Evolutionary conservation across 1,139 yeast species (phyloP), one percentile per base, ranked within the genome.

Genomic region (Magnusiomyces clavatus): DNA sequence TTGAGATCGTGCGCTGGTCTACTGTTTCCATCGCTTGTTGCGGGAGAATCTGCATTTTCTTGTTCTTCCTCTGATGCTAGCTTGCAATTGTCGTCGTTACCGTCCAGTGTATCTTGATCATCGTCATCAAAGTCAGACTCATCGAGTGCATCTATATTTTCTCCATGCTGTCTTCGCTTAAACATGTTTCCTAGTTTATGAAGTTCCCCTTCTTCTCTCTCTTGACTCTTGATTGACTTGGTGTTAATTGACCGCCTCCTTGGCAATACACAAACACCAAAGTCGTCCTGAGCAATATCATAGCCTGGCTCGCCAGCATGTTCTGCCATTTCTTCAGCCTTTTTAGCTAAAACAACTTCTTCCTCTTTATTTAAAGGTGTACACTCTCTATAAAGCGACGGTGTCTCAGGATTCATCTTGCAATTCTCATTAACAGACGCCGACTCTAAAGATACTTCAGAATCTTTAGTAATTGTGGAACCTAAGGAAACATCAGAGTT

Each of bases 171-270:
- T 10, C 29, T 19, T 17, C 3, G 11, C 20, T 39, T 39, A 4
- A 14, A 11, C 20, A 39, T 39, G 19, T 46, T 29, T 14, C 95
- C 95, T 80, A 87, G 80, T 67, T 85, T 81, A 68, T 87, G 96
- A 57, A 88, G 76, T 62, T 86, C 95, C 58, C 96, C 97, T 72
- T 89, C 97, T 67, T 89, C 97, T 57, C 82, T 81, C 62, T 88
- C 96, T 65, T 84, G 88, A 58, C 77, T 80, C 64, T 81, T 84
- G 19, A 89, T 56, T 43, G 62, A 59, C 34, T 63, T 40, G 6
- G 66, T 62, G 6, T 66, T 57, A 16, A 52, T 43, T 2, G 68
- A 63, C 3, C 60, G 53, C 41, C 56, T 51, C n/a, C 64, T 53
- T 2, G 63, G 56, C 16, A 62, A 31, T 11, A 58, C 40, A 11